Evolutionary conservation across 345 rosid species (phyloP), one percentile per base, ranked within the genome.

Genomic region (Salix koriyanagi): DNA sequence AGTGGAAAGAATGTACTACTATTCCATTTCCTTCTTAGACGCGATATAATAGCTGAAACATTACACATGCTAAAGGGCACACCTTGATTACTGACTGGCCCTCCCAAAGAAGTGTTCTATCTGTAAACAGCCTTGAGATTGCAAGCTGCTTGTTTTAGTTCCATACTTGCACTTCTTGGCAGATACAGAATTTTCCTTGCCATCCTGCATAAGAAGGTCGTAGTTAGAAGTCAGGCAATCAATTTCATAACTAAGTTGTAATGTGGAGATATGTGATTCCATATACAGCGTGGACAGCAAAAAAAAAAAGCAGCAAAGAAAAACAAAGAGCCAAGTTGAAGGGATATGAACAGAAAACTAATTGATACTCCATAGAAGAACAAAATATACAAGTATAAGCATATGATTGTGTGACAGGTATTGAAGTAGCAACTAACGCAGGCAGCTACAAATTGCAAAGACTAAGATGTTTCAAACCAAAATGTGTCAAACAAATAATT

Each of bases 31-130:
- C 64, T 67, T 66, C 62, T 69, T 32, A 1, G 70, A 61, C 37
- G 13, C 23, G 23, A 44, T 3, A 62, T 25, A 7, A 42, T 36
- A 1, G 15, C n/a, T 37, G 25, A 61, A 48, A 70, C 56, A 65
- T 30, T 58, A n/a, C 62, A 58, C 62, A 9, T 9, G 10, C 5
- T 58, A 58, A 58, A 16, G 15, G 44, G 60, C 58, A 19, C 54
- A 74, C 54, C 72, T 70, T 74, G 64, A 66, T 79, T 78, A 90
- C n/a, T 84, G 82, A 70, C 68, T 76, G 66, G 84, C 76, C 87
- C 79, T 92, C 18, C 92, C 92, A 80, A 96, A 93, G 80, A 90
- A 96, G 82, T 96, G 97, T 76, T 96, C 97, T 26, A 96, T 92
- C 79, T 91, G 91, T 73, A 91, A 82, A 87, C 89, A 81, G 14